These are phyloP conservation scores for Claviceps capensis DNA, from an alignment of 2,329 filamentous ascomycete genomes.

Conservation along the genomic window DNA sequence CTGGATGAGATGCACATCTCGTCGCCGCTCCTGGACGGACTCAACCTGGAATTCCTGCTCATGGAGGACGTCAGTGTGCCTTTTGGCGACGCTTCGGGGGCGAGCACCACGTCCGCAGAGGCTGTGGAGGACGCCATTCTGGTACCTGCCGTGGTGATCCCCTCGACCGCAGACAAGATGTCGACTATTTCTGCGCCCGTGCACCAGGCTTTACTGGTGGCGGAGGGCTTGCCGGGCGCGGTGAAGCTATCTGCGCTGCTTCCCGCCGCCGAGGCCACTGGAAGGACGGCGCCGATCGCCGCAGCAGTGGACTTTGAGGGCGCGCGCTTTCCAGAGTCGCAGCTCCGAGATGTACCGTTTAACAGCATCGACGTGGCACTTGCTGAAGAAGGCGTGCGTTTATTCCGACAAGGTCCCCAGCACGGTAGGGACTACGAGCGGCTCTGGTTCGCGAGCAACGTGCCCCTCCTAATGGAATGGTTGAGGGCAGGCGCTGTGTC, in stretches of 20 bases:
- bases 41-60: conserved; percentile 51
- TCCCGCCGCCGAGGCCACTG: conserved; percentile 22
- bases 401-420: conserved; percentile 54
- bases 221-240: conserved; percentile 57
- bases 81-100: conserved; percentile 16
- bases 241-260: conserved; percentile 36
- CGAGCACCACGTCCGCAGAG: conserved; percentile 20
- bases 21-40: conserved; percentile 44
- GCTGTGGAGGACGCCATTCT: conserved; percentile 52
- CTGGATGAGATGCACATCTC: conserved; percentile 49
- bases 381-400: conserved; percentile 48
- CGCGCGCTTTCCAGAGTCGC: conserved; percentile 26
- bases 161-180: conserved; percentile 48
- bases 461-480: conserved; percentile 54
- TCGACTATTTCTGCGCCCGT: conserved; percentile 67
- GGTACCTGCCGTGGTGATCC: conserved; percentile 62
- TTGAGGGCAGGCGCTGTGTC: conserved; percentile 35
- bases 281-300: conserved; percentile 24
- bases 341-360: conserved; percentile 27
- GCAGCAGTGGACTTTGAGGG: conserved; percentile 45
- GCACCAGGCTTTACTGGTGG: conserved; percentile 65
- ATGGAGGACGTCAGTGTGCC: conserved; percentile 32
- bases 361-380: conserved; percentile 48
- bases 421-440: conserved; percentile 61
- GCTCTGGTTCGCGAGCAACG: conserved; percentile 59